Evolutionary conservation across 2,329 filamentous ascomycete species (phyloP), one percentile per base, ranked within the genome.

Genomic region (Calonectria pseudoturangicola): DNA sequence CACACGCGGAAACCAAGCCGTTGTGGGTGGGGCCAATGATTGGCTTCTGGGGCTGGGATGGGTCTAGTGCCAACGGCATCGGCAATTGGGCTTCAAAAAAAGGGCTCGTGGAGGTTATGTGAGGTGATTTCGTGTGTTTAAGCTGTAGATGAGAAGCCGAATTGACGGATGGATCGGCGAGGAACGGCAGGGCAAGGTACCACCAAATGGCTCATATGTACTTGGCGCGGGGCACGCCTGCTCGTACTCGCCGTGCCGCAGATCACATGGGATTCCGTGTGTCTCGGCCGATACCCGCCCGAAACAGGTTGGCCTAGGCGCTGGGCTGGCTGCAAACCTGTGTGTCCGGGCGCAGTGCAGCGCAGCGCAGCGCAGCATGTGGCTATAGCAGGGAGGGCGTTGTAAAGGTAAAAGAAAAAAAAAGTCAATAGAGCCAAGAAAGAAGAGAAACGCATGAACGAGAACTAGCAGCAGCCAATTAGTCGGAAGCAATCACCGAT

Each of bases 211-310:
- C 54, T 60, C 54, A 60, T 36, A 6, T 36, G 15, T 2, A 8
- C n/a, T 21, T 41, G 25, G 39, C 33, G 54, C 54, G 54, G 54
- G 54, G 54, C 21, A 56, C 21, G 21, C 21, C 21, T 21, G 21
- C 21, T 21, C 21, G 21, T 21, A 7, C n/a, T 21, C 30, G 13
- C 13, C 30, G 54, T 60, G 12, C 54, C n/a, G 54, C 54, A 60
- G 13, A 60, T 60, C 54, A 60, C 54, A 60, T 60, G 54, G 41
- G 41, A 41, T 41, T 60, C 33, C 54, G 39, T 60, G 39, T 60
- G 54, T 60, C 54, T 60, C 54, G 54, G 54, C 54, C 54, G 54
- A 60, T 60, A 60, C 54, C 54, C 33, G 54, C 25, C 33, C 27
- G n/a, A n/a, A n/a, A 5, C 21, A 21, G 21, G 21, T 21, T 21